phyloP scores from a whole-genome alignment of 352 stramenopile genomes.

The Pythium dissimile region DNA sequence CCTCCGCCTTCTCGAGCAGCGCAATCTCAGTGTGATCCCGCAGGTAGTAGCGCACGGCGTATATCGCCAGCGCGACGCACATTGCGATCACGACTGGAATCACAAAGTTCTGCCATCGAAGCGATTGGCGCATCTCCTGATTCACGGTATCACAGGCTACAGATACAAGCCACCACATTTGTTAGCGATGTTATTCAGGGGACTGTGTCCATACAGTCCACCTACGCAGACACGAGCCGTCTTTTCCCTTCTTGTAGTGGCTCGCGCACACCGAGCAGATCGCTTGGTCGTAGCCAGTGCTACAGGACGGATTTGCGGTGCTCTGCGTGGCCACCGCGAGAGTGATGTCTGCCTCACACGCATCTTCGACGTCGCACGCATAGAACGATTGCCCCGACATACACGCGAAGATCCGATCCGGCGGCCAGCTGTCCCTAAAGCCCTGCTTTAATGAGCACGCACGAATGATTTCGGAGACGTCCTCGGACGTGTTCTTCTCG shows the following conservation, averaged over 20 bases:
- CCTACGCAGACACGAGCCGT: slow-evolving; percentile 60
- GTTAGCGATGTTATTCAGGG: background rate
- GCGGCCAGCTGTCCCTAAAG: slow-evolving; percentile 55
- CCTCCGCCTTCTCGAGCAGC: slow-evolving; percentile 56
- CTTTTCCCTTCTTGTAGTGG: slow-evolving; percentile 49
- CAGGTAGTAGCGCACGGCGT: slow-evolving; percentile 44
- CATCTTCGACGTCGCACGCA: slow-evolving; percentile 48
- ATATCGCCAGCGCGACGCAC: slow-evolving; percentile 28
- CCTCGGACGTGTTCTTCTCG: background rate
- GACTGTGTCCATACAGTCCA: too few relatives aligned
- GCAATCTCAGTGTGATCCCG: slow-evolving; percentile 59
- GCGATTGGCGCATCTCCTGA: slow-evolving; percentile 38
- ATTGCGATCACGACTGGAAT: slow-evolving; percentile 54
- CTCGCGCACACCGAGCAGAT: slow-evolving; percentile 67
- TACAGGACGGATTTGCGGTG: slow-evolving; percentile 33
- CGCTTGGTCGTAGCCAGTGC: slow-evolving; percentile 44
- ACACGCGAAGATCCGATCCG: slow-evolving; percentile 59
- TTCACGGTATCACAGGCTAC: slow-evolving; percentile 55
- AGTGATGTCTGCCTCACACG: slow-evolving; percentile 50
- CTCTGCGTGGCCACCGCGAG: slow-evolving; percentile 25
- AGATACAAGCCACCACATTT: background rate
- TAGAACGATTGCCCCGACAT: slow-evolving; percentile 57
- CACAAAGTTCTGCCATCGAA: slow-evolving; percentile 74
- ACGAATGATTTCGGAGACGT: slow-evolving; percentile 38
- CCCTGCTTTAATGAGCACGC: slow-evolving; percentile 27